phyloP scores from a whole-genome alignment of 2,329 filamentous ascomycete species.

The Aspergillus sojae region DNA sequence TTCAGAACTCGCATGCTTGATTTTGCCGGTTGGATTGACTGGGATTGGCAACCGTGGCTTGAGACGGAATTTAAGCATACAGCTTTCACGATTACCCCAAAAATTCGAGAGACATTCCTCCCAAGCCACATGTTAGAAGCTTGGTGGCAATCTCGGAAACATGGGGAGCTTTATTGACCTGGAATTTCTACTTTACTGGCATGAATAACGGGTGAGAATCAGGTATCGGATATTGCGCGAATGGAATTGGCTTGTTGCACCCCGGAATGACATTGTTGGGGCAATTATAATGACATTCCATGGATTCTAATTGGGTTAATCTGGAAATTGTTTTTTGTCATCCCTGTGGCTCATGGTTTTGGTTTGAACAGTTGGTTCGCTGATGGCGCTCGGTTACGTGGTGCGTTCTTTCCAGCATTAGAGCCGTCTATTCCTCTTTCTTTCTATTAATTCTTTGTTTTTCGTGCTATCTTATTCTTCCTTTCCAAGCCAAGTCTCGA shows the following conservation, averaged over 20 bases:
- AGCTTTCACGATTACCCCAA: constrained; percentile 20
- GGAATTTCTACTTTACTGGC: background rate
- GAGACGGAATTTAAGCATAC: constrained; percentile 25
- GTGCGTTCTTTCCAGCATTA: too few species aligned
- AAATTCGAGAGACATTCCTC: constrained; percentile 15
- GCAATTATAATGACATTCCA: too few species aligned
- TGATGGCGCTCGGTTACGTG: too few species aligned
- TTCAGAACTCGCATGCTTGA: background rate
- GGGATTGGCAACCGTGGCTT: constrained; percentile 26
- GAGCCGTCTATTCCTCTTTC: too few species aligned
- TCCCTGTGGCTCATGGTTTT: too few species aligned
- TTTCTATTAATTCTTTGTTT: too few species aligned
- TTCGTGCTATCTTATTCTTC: background rate
- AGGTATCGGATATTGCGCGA: background rate
- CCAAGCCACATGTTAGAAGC: background rate
- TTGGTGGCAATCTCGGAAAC: background rate
- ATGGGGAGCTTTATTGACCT: background rate
- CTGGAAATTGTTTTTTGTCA: too few species aligned
- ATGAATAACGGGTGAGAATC: background rate
- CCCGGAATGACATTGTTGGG: too few species aligned
- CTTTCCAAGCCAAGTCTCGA: background rate
- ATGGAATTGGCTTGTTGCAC: background rate
- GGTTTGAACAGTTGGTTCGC: too few species aligned
- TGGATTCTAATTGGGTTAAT: too few species aligned
- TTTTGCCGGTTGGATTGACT: constrained; percentile 27